Conservation (phyloP, 2,329 filamentous ascomycete genomes). For the Lachnellula willkommii region DNA sequence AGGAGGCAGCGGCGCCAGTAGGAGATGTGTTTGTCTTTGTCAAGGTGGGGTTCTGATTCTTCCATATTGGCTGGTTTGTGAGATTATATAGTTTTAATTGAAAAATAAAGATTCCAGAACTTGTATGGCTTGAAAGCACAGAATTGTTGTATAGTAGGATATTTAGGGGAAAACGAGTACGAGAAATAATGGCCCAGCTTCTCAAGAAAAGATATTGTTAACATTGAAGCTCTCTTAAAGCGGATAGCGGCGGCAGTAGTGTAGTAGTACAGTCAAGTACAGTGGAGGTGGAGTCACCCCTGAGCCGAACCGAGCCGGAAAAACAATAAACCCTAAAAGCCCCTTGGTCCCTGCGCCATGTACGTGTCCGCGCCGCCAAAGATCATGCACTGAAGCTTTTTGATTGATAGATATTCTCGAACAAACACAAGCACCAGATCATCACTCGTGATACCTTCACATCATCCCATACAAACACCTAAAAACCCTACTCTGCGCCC, state of each 20-base stretch:
- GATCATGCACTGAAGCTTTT: no score
- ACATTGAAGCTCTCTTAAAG: not conserved
- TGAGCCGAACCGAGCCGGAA: constrained; percentile 1
- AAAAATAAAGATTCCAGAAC: no score
- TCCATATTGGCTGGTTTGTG: constrained; percentile 14
- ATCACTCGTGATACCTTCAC: not conserved
- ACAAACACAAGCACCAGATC: not conserved
- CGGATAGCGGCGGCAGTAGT: not conserved
- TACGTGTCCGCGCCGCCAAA: no score
- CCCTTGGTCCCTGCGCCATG: not conserved
- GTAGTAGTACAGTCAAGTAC: not conserved
- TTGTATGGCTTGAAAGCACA: not conserved
- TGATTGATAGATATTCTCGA: no score
- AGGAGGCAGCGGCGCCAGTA: constrained; percentile 91
- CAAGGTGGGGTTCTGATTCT: constrained; percentile 36
- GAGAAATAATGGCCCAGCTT: no score
- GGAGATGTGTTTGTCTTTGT: constrained; percentile 68
- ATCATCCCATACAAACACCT: not conserved
- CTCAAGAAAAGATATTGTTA: not conserved
- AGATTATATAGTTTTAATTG: no score
- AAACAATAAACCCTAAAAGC: not conserved
- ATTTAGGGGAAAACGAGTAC: not conserved
- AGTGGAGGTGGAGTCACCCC: not conserved
- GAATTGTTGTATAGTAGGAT: not conserved
- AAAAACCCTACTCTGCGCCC: not conserved